These are phyloP conservation scores for Inonotus obliquus DNA, from an alignment of 1,284 basidiomycete genomes.

Conservation along the genomic window DNA sequence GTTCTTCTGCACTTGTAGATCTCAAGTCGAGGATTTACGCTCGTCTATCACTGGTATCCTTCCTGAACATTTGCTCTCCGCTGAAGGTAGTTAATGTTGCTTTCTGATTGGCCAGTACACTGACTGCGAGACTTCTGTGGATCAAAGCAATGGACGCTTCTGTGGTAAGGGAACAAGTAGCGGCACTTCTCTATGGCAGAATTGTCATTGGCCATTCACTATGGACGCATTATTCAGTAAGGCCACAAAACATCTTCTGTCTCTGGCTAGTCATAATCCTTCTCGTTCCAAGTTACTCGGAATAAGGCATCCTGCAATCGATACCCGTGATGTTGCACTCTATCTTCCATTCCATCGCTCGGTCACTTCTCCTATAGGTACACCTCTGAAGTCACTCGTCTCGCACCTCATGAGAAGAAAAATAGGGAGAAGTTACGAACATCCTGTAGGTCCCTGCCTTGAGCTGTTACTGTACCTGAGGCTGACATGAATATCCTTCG, in stretches of 20 bases:
- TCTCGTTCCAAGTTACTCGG: constrained; percentile 41
- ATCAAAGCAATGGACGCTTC: constrained; percentile 42
- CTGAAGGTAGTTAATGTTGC: constrained; percentile 29
- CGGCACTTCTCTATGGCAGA: constrained; percentile 40
- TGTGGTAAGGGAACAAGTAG: constrained; percentile 43
- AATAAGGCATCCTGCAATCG: constrained; percentile 45
- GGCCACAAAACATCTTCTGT: constrained; percentile 16
- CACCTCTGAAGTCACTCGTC: constrained; percentile 44
- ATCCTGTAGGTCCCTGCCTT: constrained; percentile 39
- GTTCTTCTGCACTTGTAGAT: constrained; percentile 27
- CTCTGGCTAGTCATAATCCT: background rate
- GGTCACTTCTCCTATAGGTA: constrained; percentile 35
- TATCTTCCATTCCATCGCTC: constrained; percentile 49
- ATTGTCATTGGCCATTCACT: constrained; percentile 52
- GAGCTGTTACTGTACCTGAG: background rate
- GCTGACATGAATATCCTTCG: background rate
- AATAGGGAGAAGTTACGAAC: constrained; percentile 42
- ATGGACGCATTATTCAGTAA: constrained; percentile 52
- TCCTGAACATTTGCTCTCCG: constrained; percentile 35
- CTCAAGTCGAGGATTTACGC: constrained; percentile 45
- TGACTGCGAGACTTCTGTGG: constrained; percentile 5
- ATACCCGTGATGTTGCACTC: constrained; percentile 53
- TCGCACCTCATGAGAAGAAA: constrained; percentile 47
- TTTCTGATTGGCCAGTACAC: background rate
- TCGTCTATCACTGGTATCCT: constrained; percentile 44